Evolutionary conservation across 2,329 filamentous ascomycete species (phyloP), one percentile per base, ranked within the genome.

Genomic region (Penicillium palitans): DNA sequence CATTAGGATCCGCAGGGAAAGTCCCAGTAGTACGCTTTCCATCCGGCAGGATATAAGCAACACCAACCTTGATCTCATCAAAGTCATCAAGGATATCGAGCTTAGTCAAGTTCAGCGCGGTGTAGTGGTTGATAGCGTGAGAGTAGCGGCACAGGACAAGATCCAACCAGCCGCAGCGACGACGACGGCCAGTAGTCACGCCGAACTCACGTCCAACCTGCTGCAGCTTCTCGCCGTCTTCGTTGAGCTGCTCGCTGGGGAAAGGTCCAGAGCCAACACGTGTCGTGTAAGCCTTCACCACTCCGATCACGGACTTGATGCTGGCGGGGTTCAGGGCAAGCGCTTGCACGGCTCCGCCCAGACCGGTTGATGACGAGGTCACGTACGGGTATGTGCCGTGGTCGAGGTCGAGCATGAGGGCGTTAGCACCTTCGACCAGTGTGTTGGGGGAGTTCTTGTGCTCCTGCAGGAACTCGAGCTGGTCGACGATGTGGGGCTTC

Each of bases 251-350:
- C 69, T 88, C 85, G 12, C 82, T 85, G 2, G 85, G 85, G 76
- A 88, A 87, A 7, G 85, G 85, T 2, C 85, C 85, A 19, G 80
- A 83, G 64, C 78, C 80, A 33, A 84, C 83, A 49, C 83, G 81
- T 4, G 84, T 86, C 45, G 84, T 86, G 78, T 88, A 87, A 29
- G 85, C 85, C 70, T 88, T 88, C 46, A 87, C 82, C 2, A 88
- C 85, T 55, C 85, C 85, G 65, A 87, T 83, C 55, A 85, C 81
- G 60, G 81, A 80, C 59, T 79, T 80, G 65, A 87, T 80, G 61
- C 80, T 81, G 56, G 79, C 77, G 54, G 83, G 84, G 70, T 81
- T 83, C 39, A 87, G 73, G 39, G 83, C 83, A 17, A 87, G 79
- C 25, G 84, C 84, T 48, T 84, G 84, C 66, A 84, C 84, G 61